Percentiles rank a stretch among this genome's conserved stretches.
These are phyloP conservation scores for Dendrostoma leiphaemia DNA, from an alignment of 2,329 filamentous ascomycete species.

Conservation along the genomic window DNA sequence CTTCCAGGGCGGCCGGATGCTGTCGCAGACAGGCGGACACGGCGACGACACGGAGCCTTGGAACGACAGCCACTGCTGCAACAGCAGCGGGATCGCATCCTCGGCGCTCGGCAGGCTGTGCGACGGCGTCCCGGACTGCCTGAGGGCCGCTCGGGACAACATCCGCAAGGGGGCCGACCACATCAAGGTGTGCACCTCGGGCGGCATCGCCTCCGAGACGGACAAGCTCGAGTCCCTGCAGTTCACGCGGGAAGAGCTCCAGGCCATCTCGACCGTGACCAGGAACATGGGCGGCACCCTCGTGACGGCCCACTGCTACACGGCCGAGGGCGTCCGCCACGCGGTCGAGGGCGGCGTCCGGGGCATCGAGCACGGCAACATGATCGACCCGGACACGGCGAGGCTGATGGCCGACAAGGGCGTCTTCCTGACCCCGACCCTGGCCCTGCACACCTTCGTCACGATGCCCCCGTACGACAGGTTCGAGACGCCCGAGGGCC, in stretches of 20 bases:
- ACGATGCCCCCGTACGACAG: constrained; percentile 23
- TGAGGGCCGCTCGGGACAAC: constrained; percentile 51
- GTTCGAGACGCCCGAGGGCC: constrained; percentile 2
- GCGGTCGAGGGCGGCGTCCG: constrained; percentile 47
- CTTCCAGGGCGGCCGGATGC: constrained; percentile 51
- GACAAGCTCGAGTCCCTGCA: constrained; percentile 52
- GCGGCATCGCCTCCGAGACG: constrained; percentile 55
- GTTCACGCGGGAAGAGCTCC: constrained; percentile 53
- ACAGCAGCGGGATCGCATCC: constrained; percentile 26
- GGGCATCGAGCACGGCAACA: constrained; percentile 43
- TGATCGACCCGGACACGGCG: constrained; percentile 34
- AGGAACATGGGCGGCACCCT: constrained; percentile 42
- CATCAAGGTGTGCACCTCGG: constrained; percentile 60
- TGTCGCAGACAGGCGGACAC: constrained; percentile 59
- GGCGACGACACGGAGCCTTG: constrained; percentile 41
- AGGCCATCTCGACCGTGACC: constrained; percentile 44
- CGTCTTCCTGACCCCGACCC: constrained; percentile 46
- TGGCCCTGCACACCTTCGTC: constrained; percentile 40
- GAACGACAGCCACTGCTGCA: constrained; percentile 41
- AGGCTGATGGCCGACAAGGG: constrained; percentile 43
- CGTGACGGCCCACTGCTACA: constrained; percentile 52
- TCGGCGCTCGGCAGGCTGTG: constrained; percentile 39
- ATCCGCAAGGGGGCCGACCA: constrained; percentile 56
- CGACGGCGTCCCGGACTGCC: constrained; percentile 54
- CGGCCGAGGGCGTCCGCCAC: constrained; percentile 43